Base-by-base conservation (phyloP, 805 yeast genomes). In the Nakazawaea ernobii region DNA sequence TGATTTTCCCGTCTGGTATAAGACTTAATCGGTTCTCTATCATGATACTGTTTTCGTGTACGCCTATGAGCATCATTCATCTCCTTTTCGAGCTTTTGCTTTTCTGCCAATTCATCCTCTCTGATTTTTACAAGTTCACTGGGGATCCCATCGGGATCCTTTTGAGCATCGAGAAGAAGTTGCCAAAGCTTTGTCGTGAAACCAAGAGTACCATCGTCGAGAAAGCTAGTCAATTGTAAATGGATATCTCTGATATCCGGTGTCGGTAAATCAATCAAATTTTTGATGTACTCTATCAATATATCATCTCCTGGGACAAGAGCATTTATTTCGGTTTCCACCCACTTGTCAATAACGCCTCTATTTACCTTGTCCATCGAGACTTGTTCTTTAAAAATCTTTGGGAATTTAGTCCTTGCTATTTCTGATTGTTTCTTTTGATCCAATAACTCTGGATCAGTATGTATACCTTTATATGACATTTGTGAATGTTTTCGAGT, bases 281-380 rank as follows among this genome's bases (percentile, higher is more conserved):
- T 80, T 42, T 60, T 58, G 4, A 73, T 57, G 47, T 73, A 76
- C 35, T 72, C 79, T 2, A 66, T 61, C 6, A 73, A 65, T 3
- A 77, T 70, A 24, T 77, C 83, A 52, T 78, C 83, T 40, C 74
- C 80, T 0, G 78, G 78, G 10, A 75, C 56, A 9, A 65, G 58
- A 39, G 63, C 56, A 13, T 64, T 58, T 29, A 76, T 48, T 42
- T 59, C 53, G 4, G 56, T 53, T 2, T 51, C 53, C 15, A 76
- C 62, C 77, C 80, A 77, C 13, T 52, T 51, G 42, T 64, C 59
- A 4, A 77, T 61, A n/a, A 71, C 63, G 0, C 49, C 53, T 40
- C 63, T 51, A 52, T 75, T 67, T 29, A 77, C 70, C 51, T 67
- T 70, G 13, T 59, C 32, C 36, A 68, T 61, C 43, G 68, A 69